A percentile compares a stretch with the other conserved stretches of the same genome.
Conservation (phyloP, 1,284 basidiomycete species). For the Trametes sp. region DNA sequence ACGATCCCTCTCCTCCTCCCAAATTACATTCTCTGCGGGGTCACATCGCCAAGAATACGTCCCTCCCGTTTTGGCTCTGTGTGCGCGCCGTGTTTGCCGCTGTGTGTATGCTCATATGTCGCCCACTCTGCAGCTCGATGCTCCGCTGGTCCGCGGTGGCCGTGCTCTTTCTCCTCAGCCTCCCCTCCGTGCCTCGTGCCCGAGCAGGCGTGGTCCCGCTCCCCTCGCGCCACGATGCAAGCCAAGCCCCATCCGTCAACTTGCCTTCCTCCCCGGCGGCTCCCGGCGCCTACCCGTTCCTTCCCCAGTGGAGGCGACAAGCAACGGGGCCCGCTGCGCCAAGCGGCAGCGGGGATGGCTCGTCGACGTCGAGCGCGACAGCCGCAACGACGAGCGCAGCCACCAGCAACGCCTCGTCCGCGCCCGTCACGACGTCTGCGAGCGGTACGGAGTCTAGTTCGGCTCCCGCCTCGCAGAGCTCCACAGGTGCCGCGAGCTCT, state of each 20-base stretch:
- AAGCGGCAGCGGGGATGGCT: neutral
- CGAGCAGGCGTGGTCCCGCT: conserved; percentile 13
- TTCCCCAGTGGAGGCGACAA: conserved; percentile 24
- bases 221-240: conserved; percentile 2
- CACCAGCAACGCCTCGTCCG: neutral
- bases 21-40: neutral
- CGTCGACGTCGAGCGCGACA: neutral
- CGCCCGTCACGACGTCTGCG: conserved; percentile 3
- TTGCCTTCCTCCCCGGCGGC: conserved; percentile 6
- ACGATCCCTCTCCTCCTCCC: neutral
- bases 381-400: neutral
- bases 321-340: neutral
- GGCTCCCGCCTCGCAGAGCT: conserved; percentile 9
- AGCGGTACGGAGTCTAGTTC: conserved; percentile 4
- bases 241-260: conserved; percentile 10
- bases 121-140: conserved; percentile 10
- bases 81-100: too few species aligned
- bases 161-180: conserved; percentile 13
- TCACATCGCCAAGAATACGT: neutral
- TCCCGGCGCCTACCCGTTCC: conserved; percentile 13
- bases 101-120: conserved; percentile 1
- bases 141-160: conserved; percentile 18
- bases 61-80: too few species aligned
- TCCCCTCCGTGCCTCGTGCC: conserved; percentile 8
- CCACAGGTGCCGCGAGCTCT: conserved; percentile 4